Evolutionary conservation across 108 stramenopile species (phyloP).

Genomic region (Cyclostephanos invisitatus): DNA sequence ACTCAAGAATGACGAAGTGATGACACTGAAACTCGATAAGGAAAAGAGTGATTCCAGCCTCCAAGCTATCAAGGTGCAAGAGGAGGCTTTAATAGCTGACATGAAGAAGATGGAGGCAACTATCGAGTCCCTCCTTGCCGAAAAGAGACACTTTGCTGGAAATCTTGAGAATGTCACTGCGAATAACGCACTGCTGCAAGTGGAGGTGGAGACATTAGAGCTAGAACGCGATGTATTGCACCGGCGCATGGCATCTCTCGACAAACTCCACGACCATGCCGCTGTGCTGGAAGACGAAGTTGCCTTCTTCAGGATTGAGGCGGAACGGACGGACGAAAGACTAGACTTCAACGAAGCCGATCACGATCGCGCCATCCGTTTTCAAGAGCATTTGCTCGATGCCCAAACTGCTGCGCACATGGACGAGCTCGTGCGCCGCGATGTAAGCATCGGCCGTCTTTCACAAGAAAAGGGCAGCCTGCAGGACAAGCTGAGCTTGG

Average conservation of each 20-base stretch:
- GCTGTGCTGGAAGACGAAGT: slow-evolving; percentile 26
- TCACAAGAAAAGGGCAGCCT: slow-evolving; percentile 1
- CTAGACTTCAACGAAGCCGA: slow-evolving; percentile 9
- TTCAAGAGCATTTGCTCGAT: slow-evolving; percentile 7
- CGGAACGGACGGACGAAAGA: background rate
- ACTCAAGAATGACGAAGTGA: slow-evolving; percentile 29
- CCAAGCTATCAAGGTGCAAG: slow-evolving; percentile 22
- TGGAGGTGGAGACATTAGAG: slow-evolving; percentile 13
- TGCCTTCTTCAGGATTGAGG: slow-evolving; percentile 5
- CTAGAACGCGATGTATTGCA: background rate
- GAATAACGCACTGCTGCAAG: background rate
- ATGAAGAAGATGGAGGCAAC: slow-evolving; percentile 11
- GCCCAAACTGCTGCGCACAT: slow-evolving; percentile 1
- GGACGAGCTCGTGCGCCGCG: background rate
- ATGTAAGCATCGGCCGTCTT: slow-evolving; percentile 14
- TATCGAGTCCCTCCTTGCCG: slow-evolving; percentile 9
- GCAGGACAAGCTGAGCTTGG: background rate
- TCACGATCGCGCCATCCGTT: slow-evolving; percentile 12
- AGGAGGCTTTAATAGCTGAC: slow-evolving; percentile 9
- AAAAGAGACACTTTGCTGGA: slow-evolving; percentile 5
- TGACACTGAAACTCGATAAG: slow-evolving; percentile 18
- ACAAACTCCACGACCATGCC: slow-evolving; percentile 4
- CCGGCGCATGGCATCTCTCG: background rate
- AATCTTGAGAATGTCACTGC: background rate
- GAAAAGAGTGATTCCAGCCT: slow-evolving; percentile 24